Evolutionary conservation across 2,329 filamentous ascomycete species (phyloP), one percentile per base, ranked within the genome.

Genomic region (Botrytis squamosa): DNA sequence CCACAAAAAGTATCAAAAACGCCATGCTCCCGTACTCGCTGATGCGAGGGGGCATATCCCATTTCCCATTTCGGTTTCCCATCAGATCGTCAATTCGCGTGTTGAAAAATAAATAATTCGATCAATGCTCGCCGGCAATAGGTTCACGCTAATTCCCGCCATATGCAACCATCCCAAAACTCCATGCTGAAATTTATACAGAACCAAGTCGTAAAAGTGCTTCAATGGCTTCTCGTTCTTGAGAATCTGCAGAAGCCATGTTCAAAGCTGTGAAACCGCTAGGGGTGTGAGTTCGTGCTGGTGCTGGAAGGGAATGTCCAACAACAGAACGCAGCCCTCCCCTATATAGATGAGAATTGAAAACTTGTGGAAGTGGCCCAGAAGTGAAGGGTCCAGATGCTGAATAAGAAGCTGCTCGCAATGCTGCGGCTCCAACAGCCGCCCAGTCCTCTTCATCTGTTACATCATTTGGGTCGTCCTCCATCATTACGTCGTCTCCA

Each of bases 381-480:
- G 85, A 83, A 82, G 85, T 81, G 80, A 82, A 78, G 82, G 90
- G 84, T 84, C 88, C 85, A 78, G 85, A 87, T 79, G 83, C 87
- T 72, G 87, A 86, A 79, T 90, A 90, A 10, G 89, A 91, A 67
- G 87, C 87, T 74, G 89, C 88, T 77, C 95, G 91, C 78, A 98
- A 88, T 77, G 93, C 93, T 72, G 92, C 94, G 44, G 95, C 93
- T 72, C 94, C 95, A 75, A 97, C 92, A 70, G 92, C 90, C 65
- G 93, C 93, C 95, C 95, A 98, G 83, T 98, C 95, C 83, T 98
- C 95, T 81, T 98, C 94, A 81, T 98, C 96, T 38, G 96, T 98
- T 74, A 93, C 88, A 80, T 97, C 94, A 77, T 92, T 91, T 75
- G 93, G 90, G 80, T 97, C 92, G 78, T 93, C 92, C 78, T 91